Evolutionary conservation across 495 filamentous ascomycete genomes (phyloP).

Genomic region (Margaritispora aquatica): DNA sequence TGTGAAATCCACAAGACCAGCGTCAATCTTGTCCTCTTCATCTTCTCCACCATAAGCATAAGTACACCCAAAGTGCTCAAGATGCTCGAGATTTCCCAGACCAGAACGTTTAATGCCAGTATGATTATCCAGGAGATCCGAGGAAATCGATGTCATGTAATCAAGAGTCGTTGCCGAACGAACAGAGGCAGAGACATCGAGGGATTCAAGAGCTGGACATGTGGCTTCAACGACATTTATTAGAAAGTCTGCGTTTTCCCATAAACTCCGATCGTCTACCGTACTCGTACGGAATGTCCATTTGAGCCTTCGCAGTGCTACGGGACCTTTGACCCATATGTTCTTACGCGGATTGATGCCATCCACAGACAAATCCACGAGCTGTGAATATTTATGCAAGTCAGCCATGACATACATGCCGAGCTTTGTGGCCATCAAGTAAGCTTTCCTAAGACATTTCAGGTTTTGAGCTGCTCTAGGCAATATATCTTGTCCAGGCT

Average conservation of each 20-base stretch:
- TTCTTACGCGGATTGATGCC: constrained; percentile 2
- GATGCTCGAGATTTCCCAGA: background rate
- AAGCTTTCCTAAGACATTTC: constrained; percentile 7
- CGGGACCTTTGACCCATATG: constrained; percentile 4
- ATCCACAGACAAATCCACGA: background rate
- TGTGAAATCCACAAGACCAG: background rate
- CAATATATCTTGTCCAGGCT: background rate
- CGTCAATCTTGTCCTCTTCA: background rate
- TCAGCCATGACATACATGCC: constrained; percentile 4
- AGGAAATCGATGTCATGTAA: background rate
- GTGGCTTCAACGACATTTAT: constrained; percentile 14
- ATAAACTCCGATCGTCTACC: background rate
- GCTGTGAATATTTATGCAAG: constrained; percentile 6
- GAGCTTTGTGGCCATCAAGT: background rate
- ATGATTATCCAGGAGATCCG: background rate
- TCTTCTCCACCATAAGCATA: background rate
- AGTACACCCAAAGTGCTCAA: constrained; percentile 9
- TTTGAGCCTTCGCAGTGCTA: background rate
- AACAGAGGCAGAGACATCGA: background rate
- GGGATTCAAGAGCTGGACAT: constrained; percentile 9
- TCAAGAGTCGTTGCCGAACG: background rate
- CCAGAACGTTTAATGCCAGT: background rate
- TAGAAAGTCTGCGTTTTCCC: background rate
- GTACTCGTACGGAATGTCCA: constrained; percentile 1
- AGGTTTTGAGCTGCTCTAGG: constrained; percentile 4